Base-by-base conservation (phyloP, 495 filamentous ascomycete genomes). In the Neurospora sp. region DNA sequence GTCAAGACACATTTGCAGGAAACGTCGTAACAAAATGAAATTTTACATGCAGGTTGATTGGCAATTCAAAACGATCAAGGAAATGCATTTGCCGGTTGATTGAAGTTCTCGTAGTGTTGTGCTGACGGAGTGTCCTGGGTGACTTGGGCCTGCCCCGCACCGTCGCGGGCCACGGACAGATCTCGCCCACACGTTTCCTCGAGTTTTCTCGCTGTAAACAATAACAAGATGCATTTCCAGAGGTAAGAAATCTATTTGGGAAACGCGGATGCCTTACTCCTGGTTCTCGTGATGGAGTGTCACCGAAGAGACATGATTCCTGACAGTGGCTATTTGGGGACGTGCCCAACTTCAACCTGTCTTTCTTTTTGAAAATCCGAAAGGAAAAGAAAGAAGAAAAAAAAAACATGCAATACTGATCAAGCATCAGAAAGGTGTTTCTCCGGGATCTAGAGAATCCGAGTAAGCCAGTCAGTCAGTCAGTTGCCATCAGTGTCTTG, bases 1-100 rank as follows among this genome's bases (percentile, higher is more conserved):
- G 42, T n/a, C 42, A n/a, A n/a, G 18, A 4, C 42, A 4, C 8
- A 46, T 10, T 46, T n/a, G 18, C 42, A 46, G 8, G 1, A 46
- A 46, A 46, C 8, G 18, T 46, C 7, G 3, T 9, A n/a, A 9
- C 3, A 1, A n/a, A 9, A 9, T 4, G 4, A 46, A n/a, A 46
- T 8, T 0, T 46, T 0, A n/a, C 8, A 46, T n/a, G 4, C 8
- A 1, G 0, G 7, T 46, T 1, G 8, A 46, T 46, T n/a, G 1
- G 1, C 1, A 3, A 9, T 0, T n/a, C 8, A n/a, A 4, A 46
- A 10, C 8, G 9, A 9, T 46, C 3, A 4, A 10, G 0, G 1
- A 0, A 46, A 46, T 4, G 8, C 5, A 46, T n/a, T n/a, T 4
- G 18, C 18, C 8, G 9, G 1, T 0, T 10, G 42, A 46, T n/a